Conservation (phyloP, 2,329 filamentous ascomycete species). For the Leptographium lundbergii region DNA sequence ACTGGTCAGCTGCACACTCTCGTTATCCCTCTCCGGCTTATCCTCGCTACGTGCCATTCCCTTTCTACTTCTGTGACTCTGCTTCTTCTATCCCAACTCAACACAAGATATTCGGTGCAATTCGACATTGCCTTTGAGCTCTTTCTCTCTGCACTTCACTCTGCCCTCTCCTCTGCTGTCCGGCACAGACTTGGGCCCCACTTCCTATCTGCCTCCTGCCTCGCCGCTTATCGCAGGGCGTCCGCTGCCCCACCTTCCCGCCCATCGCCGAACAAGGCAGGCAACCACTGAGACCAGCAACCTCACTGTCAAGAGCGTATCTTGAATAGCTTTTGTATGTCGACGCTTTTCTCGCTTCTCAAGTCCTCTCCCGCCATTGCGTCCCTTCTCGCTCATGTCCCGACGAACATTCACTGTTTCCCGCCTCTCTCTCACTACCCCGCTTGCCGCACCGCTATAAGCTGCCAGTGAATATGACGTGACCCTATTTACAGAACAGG, state of each 20-base stretch:
- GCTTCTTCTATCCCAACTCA: not conserved
- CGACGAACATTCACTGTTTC: not conserved
- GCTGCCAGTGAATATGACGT: conserved; percentile 5
- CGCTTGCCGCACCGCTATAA: not conserved
- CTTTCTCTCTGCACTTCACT: not conserved
- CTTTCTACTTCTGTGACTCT: not conserved
- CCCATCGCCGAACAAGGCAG: not conserved
- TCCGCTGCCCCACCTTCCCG: conserved; percentile 1
- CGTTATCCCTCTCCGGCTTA: not conserved
- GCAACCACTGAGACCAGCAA: conserved; percentile 1
- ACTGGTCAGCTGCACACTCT: not conserved
- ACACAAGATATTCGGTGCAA: not conserved
- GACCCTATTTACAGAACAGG: conserved; percentile 2
- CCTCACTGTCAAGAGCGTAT: not conserved
- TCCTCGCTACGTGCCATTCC: not conserved
- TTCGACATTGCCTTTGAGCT: not conserved
- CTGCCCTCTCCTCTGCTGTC: not conserved
- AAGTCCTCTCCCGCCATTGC: not conserved
- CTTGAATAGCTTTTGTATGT: not conserved
- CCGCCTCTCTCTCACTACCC: not conserved
- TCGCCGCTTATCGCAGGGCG: not conserved
- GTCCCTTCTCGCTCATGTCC: not conserved
- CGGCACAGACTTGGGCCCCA: not conserved
- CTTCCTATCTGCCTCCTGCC: not conserved
- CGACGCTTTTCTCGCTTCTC: not conserved